Base-by-base conservation (phyloP, 257 asterid genomes). In the Thymus mandschuricus region DNA sequence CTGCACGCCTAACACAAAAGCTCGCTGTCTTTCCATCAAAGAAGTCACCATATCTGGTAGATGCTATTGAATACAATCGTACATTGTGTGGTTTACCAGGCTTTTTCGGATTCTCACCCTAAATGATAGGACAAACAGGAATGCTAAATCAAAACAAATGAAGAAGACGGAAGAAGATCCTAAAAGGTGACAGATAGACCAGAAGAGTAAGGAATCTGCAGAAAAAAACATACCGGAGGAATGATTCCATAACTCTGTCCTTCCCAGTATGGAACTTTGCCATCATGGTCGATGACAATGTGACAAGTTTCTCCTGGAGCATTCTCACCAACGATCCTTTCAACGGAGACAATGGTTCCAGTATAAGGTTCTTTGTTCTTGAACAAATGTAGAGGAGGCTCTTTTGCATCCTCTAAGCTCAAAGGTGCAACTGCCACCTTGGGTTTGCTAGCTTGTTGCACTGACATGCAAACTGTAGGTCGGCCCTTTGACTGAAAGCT, bases 241-340 rank as follows among this genome's bases (percentile, higher is more conserved):
- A 91, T 83, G 68, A 91, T 80, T 67, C 99, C 99, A 50, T 94
- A 94, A 72, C 97, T 94, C 74, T 94, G 97, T 74, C 98, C 99
- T 86, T 94, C 99, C 99, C 98, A 89, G 76, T 91, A 94, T 28
- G 99, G 98, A 75, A 94, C 83, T 21, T 94, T 86, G 76, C 97
- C 96, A 15, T 79, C 98, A 78, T 94, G 98, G 74, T 94, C 92
- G 70, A 94, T 94, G 72, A 94, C 96, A 78, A 94, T 78, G 83
- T 94, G 99, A 73, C 93, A 91, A 15, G 98, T 91, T 81, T 94
- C 98, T 69, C 99, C 99, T 3, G 99, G 97, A 80, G 98, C 99
- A 71, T 80, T 79, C n/a, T 92, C 98, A 49, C 99, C 98, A 60
- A 94, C 99, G 48, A 86, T 43, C 83, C 97, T 84, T 64, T 91